These are phyloP conservation scores for Globisporangium irregulare DNA, from an alignment of 352 stramenopile species.

Conservation along the genomic window DNA sequence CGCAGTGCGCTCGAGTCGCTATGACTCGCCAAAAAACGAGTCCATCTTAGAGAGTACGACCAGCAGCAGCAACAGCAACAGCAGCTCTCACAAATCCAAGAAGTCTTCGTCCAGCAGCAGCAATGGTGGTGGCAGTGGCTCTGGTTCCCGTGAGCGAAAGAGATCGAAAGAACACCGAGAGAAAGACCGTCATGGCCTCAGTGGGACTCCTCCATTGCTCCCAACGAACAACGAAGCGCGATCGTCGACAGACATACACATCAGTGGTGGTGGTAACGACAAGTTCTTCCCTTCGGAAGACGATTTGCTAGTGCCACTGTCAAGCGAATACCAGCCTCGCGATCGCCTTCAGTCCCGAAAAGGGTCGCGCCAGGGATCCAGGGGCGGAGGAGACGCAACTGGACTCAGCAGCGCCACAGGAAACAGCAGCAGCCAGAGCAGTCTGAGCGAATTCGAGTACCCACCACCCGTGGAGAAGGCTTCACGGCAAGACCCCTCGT, in stretches of 20 bases:
- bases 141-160: constrained; percentile 6
- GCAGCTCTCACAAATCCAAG: constrained; percentile 13
- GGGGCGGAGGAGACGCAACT: constrained; percentile 24
- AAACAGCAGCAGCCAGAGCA: constrained; percentile 24
- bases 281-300: constrained; percentile 28
- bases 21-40: constrained; percentile 14
- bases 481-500: not conserved
- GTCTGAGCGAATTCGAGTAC: constrained; percentile 48
- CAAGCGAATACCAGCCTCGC: constrained; percentile 56
- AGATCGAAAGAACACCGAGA: constrained; percentile 11
- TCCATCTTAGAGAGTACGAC: not conserved
- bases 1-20: constrained; percentile 30
- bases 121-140: not conserved
- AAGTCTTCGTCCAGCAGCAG: constrained; percentile 3
- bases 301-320: constrained; percentile 38
- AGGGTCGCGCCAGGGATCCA: constrained; percentile 55
- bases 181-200: not conserved
- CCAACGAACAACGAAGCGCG: constrained; percentile 20
- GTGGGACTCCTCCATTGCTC: not conserved
- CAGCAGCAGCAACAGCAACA: not conserved
- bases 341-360: constrained; percentile 78
- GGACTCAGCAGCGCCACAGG: not conserved
- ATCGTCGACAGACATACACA: constrained; percentile 4
- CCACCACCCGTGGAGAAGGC: constrained; percentile 13
- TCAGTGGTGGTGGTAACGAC: constrained; percentile 2